Evolutionary conservation across 495 filamentous ascomycete species (phyloP), one percentile per base, ranked within the genome.

Genomic region (Trichocladium uniseriatum): DNA sequence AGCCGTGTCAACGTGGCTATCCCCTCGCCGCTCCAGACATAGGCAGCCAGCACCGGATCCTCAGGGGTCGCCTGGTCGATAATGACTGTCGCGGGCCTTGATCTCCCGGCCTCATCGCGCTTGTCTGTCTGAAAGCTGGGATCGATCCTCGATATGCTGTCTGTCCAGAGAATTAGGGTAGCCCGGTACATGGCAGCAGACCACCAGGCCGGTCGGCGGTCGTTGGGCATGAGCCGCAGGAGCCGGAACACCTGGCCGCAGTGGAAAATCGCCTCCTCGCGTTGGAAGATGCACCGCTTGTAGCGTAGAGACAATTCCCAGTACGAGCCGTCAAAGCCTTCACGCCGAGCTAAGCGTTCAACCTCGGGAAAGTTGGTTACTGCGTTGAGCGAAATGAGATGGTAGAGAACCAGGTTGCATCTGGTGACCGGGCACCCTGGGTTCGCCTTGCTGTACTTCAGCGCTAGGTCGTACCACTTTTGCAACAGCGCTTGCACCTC

Each of bases 341-440:
- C 77, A 22, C 69, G 62, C 16, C 79, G 69, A 4, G 79, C 78
- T 2, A 81, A 56, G 0, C 71, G 65, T 61, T 84, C 80, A 31
- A 82, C 76, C 48, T 77, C 74, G 6, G 72, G 65, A 53, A 83
- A 79, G 59, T 76, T 75, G 22, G 75, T 74, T 5, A 78, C 65
- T 10, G 73, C 70, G 55, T 82, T 82, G 31, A 84, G 69, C 24
- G 69, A 76, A 48, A 83, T 76, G 24, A 84, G 69, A 52, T 84
- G 80, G 61, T 76, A 82, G 53, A 84, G 72, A 10, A 78, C 71
- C n/a, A 83, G 58, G 57, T 76, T 82, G 44, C 75, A 76, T 43
- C 60, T 66, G 19, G 61, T 76, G 22, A 69, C 55, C 8, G 67
- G 58, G 43, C 69, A 73, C 13, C 41, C 45, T 1, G 69, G 61